Conservation (phyloP, 306 rosid species). For the Cucumis cinereus region DNA sequence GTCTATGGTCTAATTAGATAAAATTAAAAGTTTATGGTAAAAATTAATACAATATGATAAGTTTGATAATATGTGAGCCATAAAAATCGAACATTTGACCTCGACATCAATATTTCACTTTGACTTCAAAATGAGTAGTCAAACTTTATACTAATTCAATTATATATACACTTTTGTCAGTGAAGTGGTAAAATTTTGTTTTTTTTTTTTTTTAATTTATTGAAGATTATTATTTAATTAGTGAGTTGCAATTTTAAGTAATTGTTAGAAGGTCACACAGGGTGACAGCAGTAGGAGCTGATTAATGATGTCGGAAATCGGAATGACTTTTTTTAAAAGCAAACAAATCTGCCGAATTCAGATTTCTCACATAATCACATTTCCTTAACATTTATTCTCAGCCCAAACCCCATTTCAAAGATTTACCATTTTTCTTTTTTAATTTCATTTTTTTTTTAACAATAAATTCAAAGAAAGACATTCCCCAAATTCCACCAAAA, state of each 20-base stretch:
- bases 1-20: too few relatives aligned
- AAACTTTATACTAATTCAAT: too few relatives aligned
- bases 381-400: not conserved
- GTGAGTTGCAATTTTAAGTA: not conserved
- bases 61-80: too few relatives aligned
- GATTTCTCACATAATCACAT: constrained; percentile 5
- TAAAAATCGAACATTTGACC: too few relatives aligned
- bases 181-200: too few relatives aligned
- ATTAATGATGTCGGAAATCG: constrained; percentile 4
- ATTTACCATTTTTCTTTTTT: not conserved
- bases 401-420: not conserved
- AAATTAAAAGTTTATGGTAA: too few relatives aligned
- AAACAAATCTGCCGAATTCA: not conserved
- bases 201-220: not conserved
- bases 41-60: too few relatives aligned
- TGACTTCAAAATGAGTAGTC: too few relatives aligned
- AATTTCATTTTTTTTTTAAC: not conserved
- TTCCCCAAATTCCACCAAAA: not conserved
- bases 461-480: not conserved
- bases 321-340: constrained; percentile 1
- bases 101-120: too few relatives aligned
- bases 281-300: not conserved
- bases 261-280: not conserved
- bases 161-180: not conserved
- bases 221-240: not conserved